Evolutionary conservation across 1,284 basidiomycete genomes (phyloP).

Genomic region (Ceratobasidium sp.): DNA sequence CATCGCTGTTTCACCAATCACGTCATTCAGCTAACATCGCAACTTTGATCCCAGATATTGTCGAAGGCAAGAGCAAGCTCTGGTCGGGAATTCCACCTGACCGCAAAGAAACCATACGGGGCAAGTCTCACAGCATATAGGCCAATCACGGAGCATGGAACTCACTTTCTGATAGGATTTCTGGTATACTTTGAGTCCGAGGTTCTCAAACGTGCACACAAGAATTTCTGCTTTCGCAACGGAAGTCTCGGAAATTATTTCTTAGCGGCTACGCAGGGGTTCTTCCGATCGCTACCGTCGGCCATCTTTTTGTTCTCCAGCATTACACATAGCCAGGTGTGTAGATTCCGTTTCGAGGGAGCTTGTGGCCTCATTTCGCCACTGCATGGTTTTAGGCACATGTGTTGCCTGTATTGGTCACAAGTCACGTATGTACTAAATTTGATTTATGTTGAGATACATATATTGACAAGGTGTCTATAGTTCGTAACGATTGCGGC

Average conservation of each 20-base stretch:
- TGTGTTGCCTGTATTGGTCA: conserved; percentile 90
- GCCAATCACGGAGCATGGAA: neutral
- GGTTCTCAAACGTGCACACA: conserved; percentile 84
- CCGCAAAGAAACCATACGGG: conserved; percentile 88
- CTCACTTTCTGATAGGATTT: conserved; percentile 63
- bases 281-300: conserved; percentile 89
- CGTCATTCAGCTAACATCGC: neutral
- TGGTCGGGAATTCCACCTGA: conserved; percentile 93
- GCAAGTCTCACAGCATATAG: conserved; percentile 51
- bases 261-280: conserved; percentile 81
- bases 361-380: neutral
- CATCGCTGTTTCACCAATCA: neutral
- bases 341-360: conserved; percentile 24
- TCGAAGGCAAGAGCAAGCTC: conserved; percentile 83
- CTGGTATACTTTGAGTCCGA: conserved; percentile 90
- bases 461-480: neutral
- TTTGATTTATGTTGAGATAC: neutral
- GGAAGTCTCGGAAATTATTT: conserved; percentile 91
- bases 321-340: conserved; percentile 77
- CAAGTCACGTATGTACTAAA: conserved; percentile 74
- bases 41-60: conserved; percentile 61
- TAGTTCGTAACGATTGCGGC: conserved; percentile 91
- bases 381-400: conserved; percentile 59
- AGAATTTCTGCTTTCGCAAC: conserved; percentile 89
- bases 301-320: conserved; percentile 96